Evolutionary conservation across 2,329 filamentous ascomycete genomes (phyloP).

Genomic region (Penicillium concentricum): DNA sequence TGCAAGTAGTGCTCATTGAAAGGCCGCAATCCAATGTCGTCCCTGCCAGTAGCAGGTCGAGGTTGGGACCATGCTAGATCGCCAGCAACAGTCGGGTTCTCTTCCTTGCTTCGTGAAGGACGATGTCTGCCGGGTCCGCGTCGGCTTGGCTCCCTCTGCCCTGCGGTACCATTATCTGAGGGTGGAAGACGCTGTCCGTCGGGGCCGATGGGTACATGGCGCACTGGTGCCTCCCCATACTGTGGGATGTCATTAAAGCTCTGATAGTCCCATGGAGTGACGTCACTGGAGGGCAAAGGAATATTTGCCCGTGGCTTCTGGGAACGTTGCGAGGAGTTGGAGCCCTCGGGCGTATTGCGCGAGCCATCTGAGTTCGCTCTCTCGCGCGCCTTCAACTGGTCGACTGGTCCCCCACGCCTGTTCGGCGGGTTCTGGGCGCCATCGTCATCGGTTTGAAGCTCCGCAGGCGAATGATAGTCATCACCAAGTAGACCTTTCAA

Average conservation of each 20-base stretch:
- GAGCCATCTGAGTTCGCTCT: conserved; percentile 81
- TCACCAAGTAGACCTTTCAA: conserved; percentile 91
- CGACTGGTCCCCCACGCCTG: conserved; percentile 35
- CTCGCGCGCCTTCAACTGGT: conserved; percentile 63
- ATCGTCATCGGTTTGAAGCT: conserved; percentile 67
- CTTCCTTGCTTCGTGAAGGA: conserved; percentile 58
- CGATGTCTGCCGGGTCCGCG: conserved; percentile 49
- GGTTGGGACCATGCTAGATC: conserved; percentile 53
- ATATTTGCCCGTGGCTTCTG: conserved; percentile 69
- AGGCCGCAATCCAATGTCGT: conserved; percentile 60
- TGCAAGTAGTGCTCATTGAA: conserved; percentile 50
- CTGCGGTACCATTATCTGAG: conserved; percentile 42
- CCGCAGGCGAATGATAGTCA: conserved; percentile 69
- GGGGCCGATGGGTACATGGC: conserved; percentile 65
- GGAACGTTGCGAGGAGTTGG: conserved; percentile 68
- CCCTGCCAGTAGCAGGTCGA: conserved; percentile 71
- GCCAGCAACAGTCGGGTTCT: conserved; percentile 43
- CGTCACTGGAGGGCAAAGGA: conserved; percentile 84
- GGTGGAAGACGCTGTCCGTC: conserved; percentile 67
- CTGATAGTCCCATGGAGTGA: conserved; percentile 97
- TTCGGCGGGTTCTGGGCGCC: conserved; percentile 50
- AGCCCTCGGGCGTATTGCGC: conserved; percentile 45
- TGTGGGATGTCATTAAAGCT: conserved; percentile 75
- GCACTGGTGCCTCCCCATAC: conserved; percentile 75
- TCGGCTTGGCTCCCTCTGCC: conserved; percentile 55